A percentile compares a stretch with the other conserved stretches of the same genome.
These are phyloP conservation scores for Endoconidiophora polonica DNA, from an alignment of 2,329 filamentous ascomycete species.

Conservation along the genomic window DNA sequence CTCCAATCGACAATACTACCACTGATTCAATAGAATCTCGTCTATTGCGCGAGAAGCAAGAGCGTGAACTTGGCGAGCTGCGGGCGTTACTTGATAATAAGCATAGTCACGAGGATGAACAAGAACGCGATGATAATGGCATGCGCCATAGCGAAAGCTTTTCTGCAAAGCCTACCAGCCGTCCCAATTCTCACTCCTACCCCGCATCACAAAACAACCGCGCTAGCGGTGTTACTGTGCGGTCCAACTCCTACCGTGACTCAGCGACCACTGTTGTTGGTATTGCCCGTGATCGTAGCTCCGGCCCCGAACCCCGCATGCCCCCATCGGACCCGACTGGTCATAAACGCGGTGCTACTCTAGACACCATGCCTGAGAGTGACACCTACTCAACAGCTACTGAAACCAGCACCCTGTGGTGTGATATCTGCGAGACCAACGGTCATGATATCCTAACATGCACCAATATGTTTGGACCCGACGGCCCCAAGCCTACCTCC, in stretches of 20 bases:
- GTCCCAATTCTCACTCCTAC: conserved; percentile 17
- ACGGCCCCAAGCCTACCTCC: conserved; percentile 21
- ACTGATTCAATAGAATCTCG: conserved; percentile 38
- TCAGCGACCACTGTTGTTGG: conserved; percentile 42
- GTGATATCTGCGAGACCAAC: conserved; percentile 83
- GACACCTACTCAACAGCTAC: conserved; percentile 53
- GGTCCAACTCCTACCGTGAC: conserved; percentile 45
- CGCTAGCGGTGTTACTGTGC: conserved; percentile 27
- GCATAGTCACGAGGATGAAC: conserved; percentile 53
- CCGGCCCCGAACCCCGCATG: conserved; percentile 28
- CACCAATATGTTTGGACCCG: conserved; percentile 64
- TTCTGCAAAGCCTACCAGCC: conserved; percentile 13
- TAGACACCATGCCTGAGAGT: conserved; percentile 56
- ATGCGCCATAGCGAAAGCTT: conserved; percentile 33
- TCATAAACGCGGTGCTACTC: conserved; percentile 35
- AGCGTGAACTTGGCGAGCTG: conserved; percentile 66
- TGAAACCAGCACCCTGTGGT: conserved; percentile 65
- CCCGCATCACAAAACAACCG: conserved; percentile 24
- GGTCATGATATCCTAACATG: conserved; percentile 92
- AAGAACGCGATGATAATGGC: conserved; percentile 57
- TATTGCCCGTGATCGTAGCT: conserved; percentile 25
- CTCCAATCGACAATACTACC: conserved; percentile 28
- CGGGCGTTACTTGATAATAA: conserved; percentile 57
- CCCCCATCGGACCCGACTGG: conserved; percentile 28
- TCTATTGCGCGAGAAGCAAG: conserved; percentile 49